These are phyloP conservation scores for Jacaranda copaia DNA, from an alignment of 257 asterid genomes.

Conservation along the genomic window DNA sequence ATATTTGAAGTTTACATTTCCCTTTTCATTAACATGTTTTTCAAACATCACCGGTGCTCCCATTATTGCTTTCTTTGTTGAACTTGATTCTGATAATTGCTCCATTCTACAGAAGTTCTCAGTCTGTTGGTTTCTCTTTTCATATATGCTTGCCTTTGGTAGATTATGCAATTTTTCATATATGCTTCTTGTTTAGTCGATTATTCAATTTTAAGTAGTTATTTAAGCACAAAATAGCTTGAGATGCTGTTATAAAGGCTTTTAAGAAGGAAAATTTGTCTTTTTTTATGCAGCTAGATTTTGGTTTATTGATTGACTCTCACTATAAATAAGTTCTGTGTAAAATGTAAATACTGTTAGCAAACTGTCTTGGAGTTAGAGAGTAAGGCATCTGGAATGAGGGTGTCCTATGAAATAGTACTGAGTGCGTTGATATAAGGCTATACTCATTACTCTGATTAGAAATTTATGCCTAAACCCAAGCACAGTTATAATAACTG, in stretches of 20 bases:
- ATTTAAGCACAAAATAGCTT: neutral
- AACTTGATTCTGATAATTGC: slow-evolving; percentile 21
- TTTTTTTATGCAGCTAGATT: neutral
- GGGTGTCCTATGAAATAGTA: neutral
- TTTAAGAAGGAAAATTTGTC: neutral
- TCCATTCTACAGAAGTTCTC: neutral
- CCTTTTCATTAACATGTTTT: neutral
- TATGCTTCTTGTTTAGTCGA: no score
- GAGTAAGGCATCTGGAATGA: neutral
- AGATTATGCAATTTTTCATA: neutral
- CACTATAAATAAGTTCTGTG: neutral
- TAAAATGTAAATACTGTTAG: neutral
- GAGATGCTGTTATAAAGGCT: neutral
- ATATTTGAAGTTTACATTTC: slow-evolving; percentile 6
- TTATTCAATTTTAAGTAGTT: no score
- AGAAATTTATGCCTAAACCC: no score
- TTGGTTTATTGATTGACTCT: neutral
- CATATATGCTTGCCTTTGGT: no score
- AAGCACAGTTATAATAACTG: neutral
- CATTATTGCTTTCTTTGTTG: slow-evolving; percentile 18
- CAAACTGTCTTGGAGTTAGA: neutral
- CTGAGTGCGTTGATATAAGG: neutral
- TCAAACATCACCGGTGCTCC: neutral
- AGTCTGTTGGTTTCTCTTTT: neutral
- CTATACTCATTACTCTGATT: no score